These are phyloP conservation scores for Vitis riparia DNA, from an alignment of 164 flowering plant species.

Conservation along the genomic window DNA sequence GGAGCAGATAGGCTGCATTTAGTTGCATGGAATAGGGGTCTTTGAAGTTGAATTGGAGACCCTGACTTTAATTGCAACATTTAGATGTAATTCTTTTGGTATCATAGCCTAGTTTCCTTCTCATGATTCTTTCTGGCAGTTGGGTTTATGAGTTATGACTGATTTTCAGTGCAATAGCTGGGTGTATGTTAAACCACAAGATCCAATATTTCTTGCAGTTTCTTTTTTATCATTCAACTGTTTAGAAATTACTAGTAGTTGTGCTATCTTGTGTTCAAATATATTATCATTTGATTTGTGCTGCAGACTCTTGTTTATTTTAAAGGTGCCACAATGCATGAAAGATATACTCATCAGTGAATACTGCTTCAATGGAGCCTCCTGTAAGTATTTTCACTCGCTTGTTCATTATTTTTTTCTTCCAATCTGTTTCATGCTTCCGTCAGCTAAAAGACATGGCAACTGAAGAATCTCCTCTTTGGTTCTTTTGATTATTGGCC, in stretches of 20 bases:
- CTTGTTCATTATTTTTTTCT: background rate
- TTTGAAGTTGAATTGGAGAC: no score
- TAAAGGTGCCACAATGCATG: slow-evolving; percentile 10
- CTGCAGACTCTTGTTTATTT: slow-evolving; percentile 8
- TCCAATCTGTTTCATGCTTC: background rate
- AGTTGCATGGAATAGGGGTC: no score
- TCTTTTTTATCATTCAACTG: no score
- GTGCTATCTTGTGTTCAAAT: background rate
- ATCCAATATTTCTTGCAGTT: no score
- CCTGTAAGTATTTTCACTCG: slow-evolving; percentile 12
- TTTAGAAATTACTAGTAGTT: no score
- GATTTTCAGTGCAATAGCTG: background rate
- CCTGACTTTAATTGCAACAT: no score
- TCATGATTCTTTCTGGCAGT: background rate
- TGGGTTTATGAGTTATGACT: background rate
- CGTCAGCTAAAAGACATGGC: background rate
- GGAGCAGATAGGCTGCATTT: no score
- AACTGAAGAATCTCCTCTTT: background rate
- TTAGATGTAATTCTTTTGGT: no score
- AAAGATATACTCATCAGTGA: background rate
- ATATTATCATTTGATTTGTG: background rate
- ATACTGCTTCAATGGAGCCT: slow-evolving; percentile 19
- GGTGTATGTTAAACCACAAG: background rate
- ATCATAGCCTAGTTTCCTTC: no score
- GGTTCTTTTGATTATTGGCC: background rate